Evolutionary conservation across 2,329 filamentous ascomycete species (phyloP).

Genomic region (Alternaria ventricosa): DNA sequence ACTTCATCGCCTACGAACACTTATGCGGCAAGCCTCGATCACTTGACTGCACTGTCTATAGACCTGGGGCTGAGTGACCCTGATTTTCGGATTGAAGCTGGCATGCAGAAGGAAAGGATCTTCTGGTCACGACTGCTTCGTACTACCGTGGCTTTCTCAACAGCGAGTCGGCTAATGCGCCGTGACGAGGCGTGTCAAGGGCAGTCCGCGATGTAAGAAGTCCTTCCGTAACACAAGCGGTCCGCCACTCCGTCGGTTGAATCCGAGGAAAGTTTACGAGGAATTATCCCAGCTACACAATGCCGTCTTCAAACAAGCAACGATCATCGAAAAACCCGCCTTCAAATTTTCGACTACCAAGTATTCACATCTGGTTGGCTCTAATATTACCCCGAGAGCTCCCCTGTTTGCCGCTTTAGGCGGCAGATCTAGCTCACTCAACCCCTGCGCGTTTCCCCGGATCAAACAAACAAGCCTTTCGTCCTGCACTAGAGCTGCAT

Average conservation of each 20-base stretch:
- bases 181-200: slow-evolving; percentile 10
- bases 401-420: slow-evolving; percentile 25
- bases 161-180: slow-evolving; percentile 14
- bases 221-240: slow-evolving; percentile 24
- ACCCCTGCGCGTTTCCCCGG: slow-evolving; percentile 20
- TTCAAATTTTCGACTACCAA: slow-evolving; percentile 14
- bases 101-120: background rate
- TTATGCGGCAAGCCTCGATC: background rate
- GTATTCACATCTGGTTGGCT: slow-evolving; percentile 9
- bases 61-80: background rate
- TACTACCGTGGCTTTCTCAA: background rate
- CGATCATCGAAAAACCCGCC: slow-evolving; percentile 27
- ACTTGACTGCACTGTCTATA: background rate
- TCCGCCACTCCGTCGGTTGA: slow-evolving; percentile 43
- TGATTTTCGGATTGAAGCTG: background rate
- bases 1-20: background rate
- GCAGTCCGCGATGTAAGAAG: background rate
- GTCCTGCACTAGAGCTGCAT: slow-evolving; percentile 32
- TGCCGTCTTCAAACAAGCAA: slow-evolving; percentile 29
- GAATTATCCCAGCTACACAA: slow-evolving; percentile 21
- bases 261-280: slow-evolving; percentile 15
- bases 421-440: slow-evolving; percentile 19
- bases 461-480: slow-evolving; percentile 22
- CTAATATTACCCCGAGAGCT: slow-evolving; percentile 3
- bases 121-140: background rate